Evolutionary conservation across 225 moss, liverwort and hornwort genomes (phyloP), one percentile per base, ranked within the genome.

Genomic region (Takakia lepidozioides): DNA sequence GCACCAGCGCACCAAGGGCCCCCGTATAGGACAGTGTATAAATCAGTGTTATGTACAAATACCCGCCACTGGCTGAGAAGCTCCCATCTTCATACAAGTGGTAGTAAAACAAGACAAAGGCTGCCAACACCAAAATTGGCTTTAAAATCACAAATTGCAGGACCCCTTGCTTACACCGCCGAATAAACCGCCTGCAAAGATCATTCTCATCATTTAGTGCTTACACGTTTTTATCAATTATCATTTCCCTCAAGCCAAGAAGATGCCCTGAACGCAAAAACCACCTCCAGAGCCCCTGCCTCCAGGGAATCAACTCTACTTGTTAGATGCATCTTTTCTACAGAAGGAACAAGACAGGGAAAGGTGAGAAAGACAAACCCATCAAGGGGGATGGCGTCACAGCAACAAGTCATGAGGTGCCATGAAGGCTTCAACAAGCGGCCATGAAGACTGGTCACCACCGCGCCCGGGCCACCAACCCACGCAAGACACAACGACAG

Each of bases 321-420:
- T n/a, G n/a, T n/a, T n/a, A n/a, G n/a, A n/a, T n/a, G n/a, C n/a
- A n/a, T n/a, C n/a, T n/a, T n/a, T n/a, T n/a, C 32, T 32, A 32
- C 32, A 32, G 32, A 32, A 32, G 32, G 32, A 32, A 11, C 7
- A 11, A 32, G 32, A 32, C n/a, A n/a, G n/a, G n/a, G n/a, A 11
- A 14, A 46, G 19, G 24, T 24, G 32, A 10, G 25, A 43, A 54
- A 49, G 21, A 70, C 88, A 78, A 45, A 93, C 93, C 95, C 95
- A 41, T 98, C 95, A 25, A 98, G 82, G 27, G 95, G 87, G 40
- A 98, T 87, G 29, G 95, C 76, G 27, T 72, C 70, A 43, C 74
- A 81, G 57, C 95, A 98, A 64, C 95, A 98, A 30, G 95, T 98
- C 87, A 87, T 84, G 21, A 98, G 87, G 60, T 98, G 95, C 95